Conservation (phyloP, 495 filamentous ascomycete species). For the Mytilinidion resinicola region DNA sequence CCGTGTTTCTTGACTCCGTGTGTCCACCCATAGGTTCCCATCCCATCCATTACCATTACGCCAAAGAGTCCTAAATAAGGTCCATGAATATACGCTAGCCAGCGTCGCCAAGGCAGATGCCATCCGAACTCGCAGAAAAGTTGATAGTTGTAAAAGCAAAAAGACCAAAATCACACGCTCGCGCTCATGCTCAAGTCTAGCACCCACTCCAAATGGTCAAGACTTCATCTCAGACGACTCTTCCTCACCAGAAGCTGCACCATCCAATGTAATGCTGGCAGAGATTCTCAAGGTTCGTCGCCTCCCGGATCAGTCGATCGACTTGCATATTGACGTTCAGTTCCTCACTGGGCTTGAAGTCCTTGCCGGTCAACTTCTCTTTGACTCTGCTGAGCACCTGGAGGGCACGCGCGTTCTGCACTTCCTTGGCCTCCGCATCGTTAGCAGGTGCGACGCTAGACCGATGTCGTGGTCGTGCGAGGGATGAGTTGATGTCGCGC, state of each 20-base stretch:
- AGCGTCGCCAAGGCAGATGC: too few species aligned
- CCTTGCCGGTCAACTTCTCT: conserved; percentile 80
- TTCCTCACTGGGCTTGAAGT: conserved; percentile 67
- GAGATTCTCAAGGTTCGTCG: conserved; percentile 92
- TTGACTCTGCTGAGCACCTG: conserved; percentile 87
- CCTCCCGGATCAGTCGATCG: conserved; percentile 86
- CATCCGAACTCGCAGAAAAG: too few species aligned
- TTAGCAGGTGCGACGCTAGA: conserved; percentile 26
- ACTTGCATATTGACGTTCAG: conserved; percentile 84
- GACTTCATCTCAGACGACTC: neutral
- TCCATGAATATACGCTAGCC: too few species aligned
- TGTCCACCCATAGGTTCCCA: too few species aligned
- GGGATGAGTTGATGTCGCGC: conserved; percentile 2
- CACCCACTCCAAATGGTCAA: too few species aligned
- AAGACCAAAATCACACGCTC: too few species aligned
- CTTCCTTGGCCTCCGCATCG: conserved; percentile 55
- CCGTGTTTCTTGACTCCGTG: too few species aligned
- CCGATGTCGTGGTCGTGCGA: conserved; percentile 29
- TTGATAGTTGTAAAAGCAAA: too few species aligned
- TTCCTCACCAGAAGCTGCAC: conserved; percentile 82
- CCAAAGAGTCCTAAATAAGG: too few species aligned
- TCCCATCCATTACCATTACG: too few species aligned
- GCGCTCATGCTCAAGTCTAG: too few species aligned
- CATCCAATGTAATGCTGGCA: conserved; percentile 99
- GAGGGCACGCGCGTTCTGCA: conserved; percentile 86